Evolutionary conservation across 2,329 filamentous ascomycete genomes (phyloP).

Genomic region (Acrocalymma vagum): DNA sequence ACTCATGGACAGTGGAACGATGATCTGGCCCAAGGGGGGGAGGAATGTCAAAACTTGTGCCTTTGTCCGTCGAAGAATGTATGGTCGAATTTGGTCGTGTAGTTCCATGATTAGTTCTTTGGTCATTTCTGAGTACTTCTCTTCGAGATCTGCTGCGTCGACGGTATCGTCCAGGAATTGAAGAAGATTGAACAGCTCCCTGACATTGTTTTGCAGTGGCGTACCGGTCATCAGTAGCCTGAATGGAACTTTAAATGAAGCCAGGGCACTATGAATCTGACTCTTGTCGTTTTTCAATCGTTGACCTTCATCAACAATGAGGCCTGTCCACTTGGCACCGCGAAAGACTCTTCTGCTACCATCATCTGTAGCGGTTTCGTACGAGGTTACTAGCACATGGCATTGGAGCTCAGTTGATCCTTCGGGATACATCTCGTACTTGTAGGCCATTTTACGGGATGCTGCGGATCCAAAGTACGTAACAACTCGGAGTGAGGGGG

Average conservation of each 20-base stretch:
- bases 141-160: conserved; percentile 77
- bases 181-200: conserved; percentile 94
- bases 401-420: conserved; percentile 75
- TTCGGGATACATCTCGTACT: conserved; percentile 84
- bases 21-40: conserved; percentile 93
- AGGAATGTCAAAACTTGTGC: conserved; percentile 89
- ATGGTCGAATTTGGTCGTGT: conserved; percentile 81
- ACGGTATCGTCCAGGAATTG: conserved; percentile 85
- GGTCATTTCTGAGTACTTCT: conserved; percentile 78
- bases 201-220: conserved; percentile 92
- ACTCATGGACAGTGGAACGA: conserved; percentile 95
- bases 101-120: conserved; percentile 82
- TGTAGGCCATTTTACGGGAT: conserved; percentile 77
- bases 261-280: conserved; percentile 78
- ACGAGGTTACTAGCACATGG: conserved; percentile 94
- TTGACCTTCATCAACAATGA: conserved; percentile 95
- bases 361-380: conserved; percentile 84
- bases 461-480: conserved; percentile 84
- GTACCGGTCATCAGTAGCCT: conserved; percentile 87
- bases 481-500: conserved; percentile 85
- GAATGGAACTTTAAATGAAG: conserved; percentile 79
- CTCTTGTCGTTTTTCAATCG: conserved; percentile 93
- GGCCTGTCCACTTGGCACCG: conserved; percentile 80
- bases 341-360: conserved; percentile 72
- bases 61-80: conserved; percentile 82